phyloP scores from a whole-genome alignment of 2,329 filamentous ascomycete genomes.

The Hymenoscyphus salicellus region DNA sequence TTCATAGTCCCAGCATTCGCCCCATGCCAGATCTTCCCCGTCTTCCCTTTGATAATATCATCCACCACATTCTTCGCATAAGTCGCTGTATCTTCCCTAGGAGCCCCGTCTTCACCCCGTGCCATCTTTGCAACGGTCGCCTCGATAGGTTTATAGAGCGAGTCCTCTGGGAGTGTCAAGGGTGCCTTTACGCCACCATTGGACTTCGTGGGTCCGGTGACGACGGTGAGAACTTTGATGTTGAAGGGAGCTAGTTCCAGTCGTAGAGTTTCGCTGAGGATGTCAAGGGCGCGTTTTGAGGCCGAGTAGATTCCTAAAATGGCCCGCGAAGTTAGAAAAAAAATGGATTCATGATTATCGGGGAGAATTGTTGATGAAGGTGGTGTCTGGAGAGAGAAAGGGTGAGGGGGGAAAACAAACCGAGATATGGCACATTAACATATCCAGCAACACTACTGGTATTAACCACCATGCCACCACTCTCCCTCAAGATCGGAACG shows the following conservation, averaged over 20 bases:
- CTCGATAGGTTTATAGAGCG: background rate
- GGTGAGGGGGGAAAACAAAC: background rate
- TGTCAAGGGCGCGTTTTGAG: slow-evolving; percentile 23
- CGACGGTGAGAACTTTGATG: slow-evolving; percentile 26
- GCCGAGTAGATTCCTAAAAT: slow-evolving; percentile 23
- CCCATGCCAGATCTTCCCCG: background rate
- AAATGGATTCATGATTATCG: background rate
- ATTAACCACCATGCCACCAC: slow-evolving; percentile 41
- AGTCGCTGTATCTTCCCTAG: background rate
- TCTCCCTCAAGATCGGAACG: slow-evolving; percentile 35
- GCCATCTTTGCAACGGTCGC: background rate
- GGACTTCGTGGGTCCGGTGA: slow-evolving; percentile 18
- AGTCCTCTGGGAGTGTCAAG: background rate
- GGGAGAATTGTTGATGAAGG: background rate
- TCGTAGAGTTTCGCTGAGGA: slow-evolving; percentile 22
- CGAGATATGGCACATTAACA: background rate
- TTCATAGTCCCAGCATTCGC: background rate
- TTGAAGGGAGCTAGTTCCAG: slow-evolving; percentile 24
- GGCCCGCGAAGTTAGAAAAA: background rate
- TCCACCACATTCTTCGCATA: background rate
- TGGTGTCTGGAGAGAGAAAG: background rate
- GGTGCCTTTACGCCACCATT: background rate
- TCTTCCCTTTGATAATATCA: background rate
- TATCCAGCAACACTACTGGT: slow-evolving; percentile 39
- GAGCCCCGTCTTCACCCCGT: background rate